A percentile compares a stretch with the other conserved stretches of the same genome.
These are phyloP conservation scores for Adenanthera pavonina DNA, from an alignment of 306 rosid species.

Conservation along the genomic window DNA sequence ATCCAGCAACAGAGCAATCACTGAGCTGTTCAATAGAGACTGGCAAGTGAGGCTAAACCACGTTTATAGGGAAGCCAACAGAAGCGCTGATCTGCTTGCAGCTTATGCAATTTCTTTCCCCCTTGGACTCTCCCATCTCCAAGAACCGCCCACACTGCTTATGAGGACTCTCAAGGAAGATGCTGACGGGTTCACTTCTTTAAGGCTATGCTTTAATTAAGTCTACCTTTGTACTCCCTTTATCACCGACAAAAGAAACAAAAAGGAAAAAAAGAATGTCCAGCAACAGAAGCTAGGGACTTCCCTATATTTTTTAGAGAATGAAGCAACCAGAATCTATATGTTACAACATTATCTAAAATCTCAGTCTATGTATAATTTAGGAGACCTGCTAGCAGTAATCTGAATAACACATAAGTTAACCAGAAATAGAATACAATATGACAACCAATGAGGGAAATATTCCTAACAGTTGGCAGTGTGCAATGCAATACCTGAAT, in stretches of 20 bases:
- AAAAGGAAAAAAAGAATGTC: background rate
- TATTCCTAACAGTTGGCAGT: slow-evolving; percentile 22
- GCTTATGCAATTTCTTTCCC: too few relatives aligned
- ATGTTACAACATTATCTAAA: slow-evolving; percentile 22
- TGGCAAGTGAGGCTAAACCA: too few relatives aligned
- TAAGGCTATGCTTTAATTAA: too few relatives aligned
- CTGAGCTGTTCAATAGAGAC: too few relatives aligned
- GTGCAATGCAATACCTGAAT: slow-evolving; percentile 73
- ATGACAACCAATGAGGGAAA: slow-evolving; percentile 18
- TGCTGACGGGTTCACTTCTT: too few relatives aligned
- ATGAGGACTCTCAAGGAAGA: too few relatives aligned
- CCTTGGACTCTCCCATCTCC: too few relatives aligned
- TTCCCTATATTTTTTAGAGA: background rate
- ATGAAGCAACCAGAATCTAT: slow-evolving; percentile 30
- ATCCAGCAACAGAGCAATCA: slow-evolving; percentile 4
- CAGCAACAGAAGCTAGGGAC: slow-evolving; percentile 17
- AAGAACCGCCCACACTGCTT: too few relatives aligned
- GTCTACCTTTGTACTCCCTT: too few relatives aligned
- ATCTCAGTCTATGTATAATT: slow-evolving; percentile 1
- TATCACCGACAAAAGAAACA: too few relatives aligned
- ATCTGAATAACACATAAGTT: slow-evolving; percentile 1
- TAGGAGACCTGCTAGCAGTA: slow-evolving; percentile 4
- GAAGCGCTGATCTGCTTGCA: too few relatives aligned
- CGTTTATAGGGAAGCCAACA: too few relatives aligned
- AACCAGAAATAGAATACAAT: slow-evolving; percentile 32